Conservation (phyloP, 805 yeast genomes). For the Cyberlindnera bimundalis region DNA sequence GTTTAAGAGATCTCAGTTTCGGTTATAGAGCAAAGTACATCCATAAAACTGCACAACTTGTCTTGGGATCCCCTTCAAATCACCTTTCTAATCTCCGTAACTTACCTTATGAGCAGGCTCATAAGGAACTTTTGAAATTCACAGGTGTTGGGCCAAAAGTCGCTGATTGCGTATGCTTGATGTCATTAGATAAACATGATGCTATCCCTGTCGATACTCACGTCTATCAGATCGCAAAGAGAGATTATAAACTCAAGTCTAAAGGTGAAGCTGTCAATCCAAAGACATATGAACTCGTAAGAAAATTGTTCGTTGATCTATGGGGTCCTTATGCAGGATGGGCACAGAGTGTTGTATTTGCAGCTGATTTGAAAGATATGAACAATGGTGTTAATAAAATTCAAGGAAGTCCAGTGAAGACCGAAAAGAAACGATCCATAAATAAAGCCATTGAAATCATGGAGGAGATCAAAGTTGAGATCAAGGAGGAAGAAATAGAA, state of each 20-base stretch:
- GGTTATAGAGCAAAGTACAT: slow-evolving; percentile 94
- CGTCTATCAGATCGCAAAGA: slow-evolving; percentile 81
- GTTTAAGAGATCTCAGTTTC: slow-evolving; percentile 50
- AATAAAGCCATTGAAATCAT: slow-evolving; percentile 5
- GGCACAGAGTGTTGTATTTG: slow-evolving; percentile 95
- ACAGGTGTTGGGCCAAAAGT: slow-evolving; percentile 97
- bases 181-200: slow-evolving; percentile 84
- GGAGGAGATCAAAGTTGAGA: slow-evolving; percentile 4
- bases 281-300: slow-evolving; percentile 40
- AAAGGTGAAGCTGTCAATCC: slow-evolving; percentile 30
- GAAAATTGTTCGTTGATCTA: slow-evolving; percentile 53
- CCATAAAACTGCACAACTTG: slow-evolving; percentile 61
- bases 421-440: slow-evolving; percentile 20
- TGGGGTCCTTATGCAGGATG: slow-evolving; percentile 97
- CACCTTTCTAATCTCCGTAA: slow-evolving; percentile 39
- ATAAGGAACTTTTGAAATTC: slow-evolving; percentile 56
- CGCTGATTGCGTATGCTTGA: slow-evolving; percentile 92
- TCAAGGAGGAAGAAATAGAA: slow-evolving; percentile 23
- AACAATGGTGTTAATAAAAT: slow-evolving; percentile 58
- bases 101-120: slow-evolving; percentile 48
- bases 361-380: slow-evolving; percentile 74
- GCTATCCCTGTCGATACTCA: slow-evolving; percentile 96
- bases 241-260: slow-evolving; percentile 64
- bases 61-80: slow-evolving; percentile 35
- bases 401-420: slow-evolving; percentile 6